Evolutionary conservation across 2,329 filamentous ascomycete species (phyloP).

Genomic region (Diaporthe ampelina): DNA sequence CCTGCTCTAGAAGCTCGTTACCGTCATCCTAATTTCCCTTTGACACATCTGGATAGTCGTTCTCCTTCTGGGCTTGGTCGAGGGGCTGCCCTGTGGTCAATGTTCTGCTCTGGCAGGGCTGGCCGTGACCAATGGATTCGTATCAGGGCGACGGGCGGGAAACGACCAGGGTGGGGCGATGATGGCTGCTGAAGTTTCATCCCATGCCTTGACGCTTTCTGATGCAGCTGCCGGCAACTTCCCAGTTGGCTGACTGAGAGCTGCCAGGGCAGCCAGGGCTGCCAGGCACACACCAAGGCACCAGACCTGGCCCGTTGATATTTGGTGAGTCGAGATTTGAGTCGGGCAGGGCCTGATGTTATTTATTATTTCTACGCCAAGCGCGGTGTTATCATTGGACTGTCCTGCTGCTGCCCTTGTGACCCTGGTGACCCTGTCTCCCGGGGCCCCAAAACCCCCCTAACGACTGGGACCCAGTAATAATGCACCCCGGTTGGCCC

Average conservation of each 20-base stretch:
- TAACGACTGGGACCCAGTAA: slow-evolving; percentile 6
- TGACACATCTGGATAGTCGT: neutral
- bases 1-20: neutral
- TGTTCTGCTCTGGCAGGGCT: no score
- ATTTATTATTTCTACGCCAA: slow-evolving; percentile 15
- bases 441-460: neutral
- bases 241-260: neutral
- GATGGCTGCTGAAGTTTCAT: slow-evolving; percentile 1
- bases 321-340: slow-evolving; percentile 14
- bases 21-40: slow-evolving; percentile 6
- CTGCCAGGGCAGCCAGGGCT: neutral
- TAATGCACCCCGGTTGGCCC: slow-evolving; percentile 3
- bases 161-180: slow-evolving; percentile 23
- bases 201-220: slow-evolving; percentile 23
- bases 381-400: slow-evolving; percentile 22
- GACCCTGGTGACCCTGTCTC: slow-evolving; percentile 18
- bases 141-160: slow-evolving; percentile 4
- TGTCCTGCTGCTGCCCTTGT: slow-evolving; percentile 1
- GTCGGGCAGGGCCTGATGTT: slow-evolving; percentile 13
- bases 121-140: slow-evolving; percentile 27
- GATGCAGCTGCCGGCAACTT: slow-evolving; percentile 22
- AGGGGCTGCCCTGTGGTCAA: neutral
- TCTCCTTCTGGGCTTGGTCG: neutral
- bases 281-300: no score
- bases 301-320: no score